Evolutionary conservation across 495 filamentous ascomycete genomes (phyloP).

Genomic region (Tuber calosporum): DNA sequence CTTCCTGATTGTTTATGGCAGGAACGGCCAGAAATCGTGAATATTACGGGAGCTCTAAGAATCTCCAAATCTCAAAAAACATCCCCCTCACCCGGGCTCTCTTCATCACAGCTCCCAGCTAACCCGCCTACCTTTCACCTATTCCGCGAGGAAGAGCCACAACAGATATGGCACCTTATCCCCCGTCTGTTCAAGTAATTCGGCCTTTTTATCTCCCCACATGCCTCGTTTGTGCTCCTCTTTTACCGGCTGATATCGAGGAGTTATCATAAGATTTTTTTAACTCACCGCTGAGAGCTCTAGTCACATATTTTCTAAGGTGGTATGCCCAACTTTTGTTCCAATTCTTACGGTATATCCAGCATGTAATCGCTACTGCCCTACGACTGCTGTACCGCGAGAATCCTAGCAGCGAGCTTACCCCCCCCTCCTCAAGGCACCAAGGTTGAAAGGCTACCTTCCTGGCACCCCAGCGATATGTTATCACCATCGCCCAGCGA

Average conservation of each 20-base stretch:
- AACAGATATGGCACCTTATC: neutral
- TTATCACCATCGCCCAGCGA: no score
- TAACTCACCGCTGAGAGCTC: neutral
- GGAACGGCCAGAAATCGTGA: neutral
- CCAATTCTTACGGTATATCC: no score
- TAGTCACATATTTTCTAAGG: conserved; percentile 48
- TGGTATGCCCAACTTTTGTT: no score
- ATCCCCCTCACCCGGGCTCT: neutral
- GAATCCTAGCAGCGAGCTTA: no score
- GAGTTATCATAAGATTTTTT: neutral
- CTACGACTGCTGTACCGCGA: no score
- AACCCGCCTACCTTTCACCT: neutral
- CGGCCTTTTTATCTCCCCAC: neutral
- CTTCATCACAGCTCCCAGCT: neutral
- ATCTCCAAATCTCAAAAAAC: neutral
- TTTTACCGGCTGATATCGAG: neutral
- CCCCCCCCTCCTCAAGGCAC: no score
- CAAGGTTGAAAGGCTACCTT: no score
- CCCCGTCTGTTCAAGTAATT: neutral
- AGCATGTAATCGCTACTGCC: no score
- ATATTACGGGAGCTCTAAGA: neutral
- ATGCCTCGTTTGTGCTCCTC: neutral
- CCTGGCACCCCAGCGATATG: no score
- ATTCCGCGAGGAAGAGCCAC: neutral
- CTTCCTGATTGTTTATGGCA: neutral